A percentile compares a stretch with the other conserved stretches of the same genome.
phyloP scores from a whole-genome alignment of 139 green algal genomes.

The Chlamydomonas schloesseri region DNA sequence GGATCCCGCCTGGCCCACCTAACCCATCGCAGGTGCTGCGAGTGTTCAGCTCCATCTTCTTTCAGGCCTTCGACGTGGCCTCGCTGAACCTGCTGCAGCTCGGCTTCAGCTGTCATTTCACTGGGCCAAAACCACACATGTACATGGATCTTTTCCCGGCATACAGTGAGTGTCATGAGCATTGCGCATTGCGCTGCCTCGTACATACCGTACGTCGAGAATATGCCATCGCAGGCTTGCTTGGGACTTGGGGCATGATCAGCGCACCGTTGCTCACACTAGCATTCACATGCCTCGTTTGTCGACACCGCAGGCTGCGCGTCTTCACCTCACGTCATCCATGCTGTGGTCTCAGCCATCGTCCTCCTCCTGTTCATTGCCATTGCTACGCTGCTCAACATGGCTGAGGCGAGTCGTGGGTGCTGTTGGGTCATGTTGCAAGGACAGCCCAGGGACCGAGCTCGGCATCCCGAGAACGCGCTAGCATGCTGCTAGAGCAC shows the following conservation, averaged over 20 bases:
- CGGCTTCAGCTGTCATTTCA: constrained; percentile 13
- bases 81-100: constrained; percentile 50
- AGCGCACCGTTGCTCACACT: background rate
- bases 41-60: constrained; percentile 41
- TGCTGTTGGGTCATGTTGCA: no score
- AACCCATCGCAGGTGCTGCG: constrained; percentile 1
- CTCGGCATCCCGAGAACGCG: no score
- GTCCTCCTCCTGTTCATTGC: constrained; percentile 7
- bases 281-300: background rate
- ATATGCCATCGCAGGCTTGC: no score
- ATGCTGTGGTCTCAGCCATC: constrained; percentile 3
- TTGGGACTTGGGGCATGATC: background rate
- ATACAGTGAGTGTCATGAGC: background rate
- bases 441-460: no score
- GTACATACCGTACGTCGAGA: background rate
- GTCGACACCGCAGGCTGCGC: constrained; percentile 4
- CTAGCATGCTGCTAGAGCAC: background rate
- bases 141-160: background rate
- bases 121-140: background rate
- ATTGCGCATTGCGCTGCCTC: background rate
- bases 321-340: background rate
- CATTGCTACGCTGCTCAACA: constrained; percentile 34
- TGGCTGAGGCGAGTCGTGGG: constrained; percentile 7
- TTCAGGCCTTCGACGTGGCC: constrained; percentile 45
- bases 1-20: no score